Base-by-base conservation (phyloP, 768 basidiomycete species). In the Strobilomyces dryophilus region DNA sequence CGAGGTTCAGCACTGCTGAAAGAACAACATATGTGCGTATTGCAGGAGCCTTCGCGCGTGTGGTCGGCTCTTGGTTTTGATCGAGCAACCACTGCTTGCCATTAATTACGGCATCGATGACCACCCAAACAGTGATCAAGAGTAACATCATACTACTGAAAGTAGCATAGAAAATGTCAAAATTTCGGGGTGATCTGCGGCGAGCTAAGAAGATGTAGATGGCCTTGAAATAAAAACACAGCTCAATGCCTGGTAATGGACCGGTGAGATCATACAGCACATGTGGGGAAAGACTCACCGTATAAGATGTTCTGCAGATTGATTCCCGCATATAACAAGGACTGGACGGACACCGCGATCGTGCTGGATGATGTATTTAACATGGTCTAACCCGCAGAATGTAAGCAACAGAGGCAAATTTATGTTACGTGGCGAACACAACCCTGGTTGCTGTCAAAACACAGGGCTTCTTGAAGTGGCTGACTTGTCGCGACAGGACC, bases 171-270 rank as follows among this genome's bases (percentile, higher is more conserved):
- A 64, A 54, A 0, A 32, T 5, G 42, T 60, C 56, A 4, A 24
- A 55, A 39, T 32, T 49, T 6, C 0, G 51, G 12, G 8, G 42
- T 11, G 15, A 12, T 27, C 29, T 43, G 12, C 7, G 37, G 35
- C 24, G 44, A n/a, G 18, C 27, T 8, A 56, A 10, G 21, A 58
- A 37, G 39, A 45, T 26, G 8, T 42, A 36, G 53, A 64, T 59
- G 10, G 55, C 52, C 21, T 46, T 55, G 52, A 64, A 44, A 15
- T 64, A 65, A 4, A 63, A 43, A 11, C 49, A 49, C 0, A 60
- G 36, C 3, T 57, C 37, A 20, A 59, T 21, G 4, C 62, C 59
- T 63, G 26, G 15, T 0, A 24, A 42, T 3, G 14, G 20, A 9
- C 24, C 9, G 21, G 26, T 43, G 27, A 48, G 39, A 42, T 26